Percentiles rank a stretch among this genome's conserved stretches.
Evolutionary conservation across 1,139 yeast genomes (phyloP).

Genomic region (Sugiyamaella neomexicana): DNA sequence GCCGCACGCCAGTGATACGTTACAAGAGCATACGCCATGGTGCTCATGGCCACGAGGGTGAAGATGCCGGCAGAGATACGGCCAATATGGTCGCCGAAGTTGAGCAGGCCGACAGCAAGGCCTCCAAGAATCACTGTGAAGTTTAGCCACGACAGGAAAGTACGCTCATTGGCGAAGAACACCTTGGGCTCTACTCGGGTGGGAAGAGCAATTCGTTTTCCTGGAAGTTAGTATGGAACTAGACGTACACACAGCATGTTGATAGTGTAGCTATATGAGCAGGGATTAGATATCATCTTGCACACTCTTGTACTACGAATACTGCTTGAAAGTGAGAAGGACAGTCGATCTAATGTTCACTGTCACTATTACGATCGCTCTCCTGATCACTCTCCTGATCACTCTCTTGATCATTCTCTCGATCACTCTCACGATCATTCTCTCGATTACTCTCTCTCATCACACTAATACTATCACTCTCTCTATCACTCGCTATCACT

Average conservation of each 20-base stretch:
- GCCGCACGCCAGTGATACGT: constrained; percentile 99
- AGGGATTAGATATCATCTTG: no score
- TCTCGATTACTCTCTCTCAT: no score
- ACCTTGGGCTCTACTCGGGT: constrained; percentile 98
- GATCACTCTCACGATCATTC: no score
- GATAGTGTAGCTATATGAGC: neutral
- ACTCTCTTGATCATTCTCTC: neutral
- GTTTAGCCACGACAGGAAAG: constrained; percentile 92
- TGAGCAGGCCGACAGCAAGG: constrained; percentile 89
- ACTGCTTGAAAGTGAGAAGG: no score
- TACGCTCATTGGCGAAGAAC: constrained; percentile 96
- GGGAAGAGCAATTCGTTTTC: constrained; percentile 95
- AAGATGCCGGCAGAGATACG: constrained; percentile 91
- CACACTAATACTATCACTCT: no score
- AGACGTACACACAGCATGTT: no score
- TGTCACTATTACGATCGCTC: no score
- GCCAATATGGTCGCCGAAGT: constrained; percentile 94
- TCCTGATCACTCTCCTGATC: neutral
- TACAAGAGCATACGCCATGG: constrained; percentile 91
- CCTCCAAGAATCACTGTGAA: constrained; percentile 97
- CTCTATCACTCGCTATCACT: no score
- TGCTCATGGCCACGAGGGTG: constrained; percentile 91
- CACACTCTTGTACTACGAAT: no score
- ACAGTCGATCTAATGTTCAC: no score
- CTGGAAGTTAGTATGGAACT: constrained; percentile 33